Percentiles rank a stretch among this genome's conserved stretches.
phyloP scores from a whole-genome alignment of 768 basidiomycete genomes.

The Tephrocybe sp. region DNA sequence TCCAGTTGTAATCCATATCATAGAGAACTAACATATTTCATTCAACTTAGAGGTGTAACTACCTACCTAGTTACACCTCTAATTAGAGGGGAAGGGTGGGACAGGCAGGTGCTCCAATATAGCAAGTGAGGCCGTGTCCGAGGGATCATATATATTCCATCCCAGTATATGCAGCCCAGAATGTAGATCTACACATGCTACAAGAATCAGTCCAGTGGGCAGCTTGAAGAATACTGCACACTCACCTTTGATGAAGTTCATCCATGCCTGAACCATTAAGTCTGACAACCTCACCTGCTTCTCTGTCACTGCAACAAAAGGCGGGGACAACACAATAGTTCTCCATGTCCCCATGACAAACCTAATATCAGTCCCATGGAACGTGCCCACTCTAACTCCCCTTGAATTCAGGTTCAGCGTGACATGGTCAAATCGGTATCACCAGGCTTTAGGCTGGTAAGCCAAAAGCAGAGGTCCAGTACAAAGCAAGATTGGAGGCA shows the following conservation, averaged over 20 bases:
- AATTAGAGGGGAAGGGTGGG: no score
- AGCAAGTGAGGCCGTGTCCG: conserved; percentile 25
- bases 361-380: conserved; percentile 31
- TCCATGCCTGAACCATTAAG: conserved; percentile 34
- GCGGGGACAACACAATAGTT: conserved; percentile 29
- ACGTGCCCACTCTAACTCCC: conserved; percentile 30
- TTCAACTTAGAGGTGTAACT: no score
- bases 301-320: conserved; percentile 27
- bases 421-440: conserved; percentile 32
- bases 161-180: conserved; percentile 28
- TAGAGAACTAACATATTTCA: no score
- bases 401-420: conserved; percentile 32
- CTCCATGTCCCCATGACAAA: conserved; percentile 34
- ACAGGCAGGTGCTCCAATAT: no score
- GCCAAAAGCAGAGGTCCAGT: conserved; percentile 6
- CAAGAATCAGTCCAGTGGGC: neutral
- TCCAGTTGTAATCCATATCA: no score
- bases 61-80: no score
- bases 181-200: conserved; percentile 25
- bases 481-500: conserved; percentile 26
- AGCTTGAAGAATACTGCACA: neutral
- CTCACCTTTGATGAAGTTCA: conserved; percentile 33
- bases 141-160: conserved; percentile 27
- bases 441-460: conserved; percentile 31
- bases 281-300: conserved; percentile 31